Evolutionary conservation across 768 basidiomycete genomes (phyloP).

Genomic region (Tricholoma hemisulphureum): DNA sequence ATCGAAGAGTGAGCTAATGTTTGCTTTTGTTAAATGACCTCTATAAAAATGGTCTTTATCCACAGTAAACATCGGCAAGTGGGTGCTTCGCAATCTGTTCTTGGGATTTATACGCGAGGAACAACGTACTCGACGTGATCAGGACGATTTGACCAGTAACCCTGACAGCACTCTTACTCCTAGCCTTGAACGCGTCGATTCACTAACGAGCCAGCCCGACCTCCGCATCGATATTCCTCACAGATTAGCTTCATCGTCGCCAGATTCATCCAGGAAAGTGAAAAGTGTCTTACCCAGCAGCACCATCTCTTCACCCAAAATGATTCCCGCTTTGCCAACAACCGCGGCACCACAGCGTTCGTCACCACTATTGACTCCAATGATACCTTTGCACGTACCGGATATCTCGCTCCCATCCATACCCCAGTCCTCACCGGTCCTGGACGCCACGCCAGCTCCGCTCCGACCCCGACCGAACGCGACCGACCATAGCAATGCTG

Average conservation of each 20-base stretch:
- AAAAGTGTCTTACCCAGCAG: slow-evolving; percentile 27
- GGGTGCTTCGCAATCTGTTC: slow-evolving; percentile 86
- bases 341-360: slow-evolving; percentile 40
- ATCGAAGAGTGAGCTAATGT: slow-evolving; percentile 60
- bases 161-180: slow-evolving; percentile 23
- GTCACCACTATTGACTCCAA: slow-evolving; percentile 55
- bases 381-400: slow-evolving; percentile 48
- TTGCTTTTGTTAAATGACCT: slow-evolving; percentile 3
- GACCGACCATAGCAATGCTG: slow-evolving; percentile 32
- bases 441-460: slow-evolving; percentile 31
- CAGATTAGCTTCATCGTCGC: slow-evolving; percentile 26
- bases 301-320: slow-evolving; percentile 62
- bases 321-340: slow-evolving; percentile 65
- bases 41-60: not conserved
- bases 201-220: not conserved
- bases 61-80: slow-evolving; percentile 88
- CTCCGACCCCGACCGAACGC: slow-evolving; percentile 44
- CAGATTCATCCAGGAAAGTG: slow-evolving; percentile 7
- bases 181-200: slow-evolving; percentile 14
- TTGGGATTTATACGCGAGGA: slow-evolving; percentile 73
- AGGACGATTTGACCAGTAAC: slow-evolving; percentile 19
- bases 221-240: slow-evolving; percentile 4
- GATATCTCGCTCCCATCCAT: slow-evolving; percentile 33
- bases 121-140: slow-evolving; percentile 41
- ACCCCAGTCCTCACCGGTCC: slow-evolving; percentile 40